Evolutionary conservation across 2,329 filamentous ascomycete species (phyloP), one percentile per base, ranked within the genome.

Genomic region (Colletotrichum lini): DNA sequence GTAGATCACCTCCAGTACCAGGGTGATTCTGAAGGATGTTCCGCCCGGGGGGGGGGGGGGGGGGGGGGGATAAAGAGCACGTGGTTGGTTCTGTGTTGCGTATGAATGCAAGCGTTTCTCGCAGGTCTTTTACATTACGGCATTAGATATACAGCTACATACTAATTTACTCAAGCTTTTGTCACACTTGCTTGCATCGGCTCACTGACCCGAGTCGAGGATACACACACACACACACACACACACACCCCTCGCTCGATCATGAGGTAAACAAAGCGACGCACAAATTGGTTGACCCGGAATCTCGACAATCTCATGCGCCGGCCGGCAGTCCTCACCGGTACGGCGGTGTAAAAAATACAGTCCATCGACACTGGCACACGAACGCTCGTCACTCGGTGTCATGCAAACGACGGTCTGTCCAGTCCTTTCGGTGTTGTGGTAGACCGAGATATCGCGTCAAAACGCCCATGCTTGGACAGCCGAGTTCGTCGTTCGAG

Each of bases 111-210:
- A 15, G 12, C 16, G 21, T 23, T 57, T 57, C 44, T 61, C 30
- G 21, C 40, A 21, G 7, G 23, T 50, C 21, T 52, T 47, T 42
- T 52, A 52, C 59, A 52, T 50, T 42, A 42, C 16, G 35, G 21
- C n/a, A 61, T 62, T 52, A 62, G 30, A 62, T 62, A 10, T 62
- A 62, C 59, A 62, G 59, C n/a, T 62, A 62, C 45, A 50, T 16
- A 50, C 40, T 38, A 62, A 52, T n/a, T 35, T 62, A 42, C 45
- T 42, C 10, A 9, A 40, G 53, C 40, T 4, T n/a, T n/a, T 26
- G 15, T 15, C 58, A 15, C 58, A 7, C 30, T 26, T 12, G 26
- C 16, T 35, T 40, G 45, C n/a, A 35, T 18, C 58, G 15, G 23
- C 18, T 21, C 8, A 21, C 23, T 8, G 30, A 18, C 16, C 9